Base-by-base conservation (phyloP, 305 asterid genomes). In the Solanum aculeatissimum region DNA sequence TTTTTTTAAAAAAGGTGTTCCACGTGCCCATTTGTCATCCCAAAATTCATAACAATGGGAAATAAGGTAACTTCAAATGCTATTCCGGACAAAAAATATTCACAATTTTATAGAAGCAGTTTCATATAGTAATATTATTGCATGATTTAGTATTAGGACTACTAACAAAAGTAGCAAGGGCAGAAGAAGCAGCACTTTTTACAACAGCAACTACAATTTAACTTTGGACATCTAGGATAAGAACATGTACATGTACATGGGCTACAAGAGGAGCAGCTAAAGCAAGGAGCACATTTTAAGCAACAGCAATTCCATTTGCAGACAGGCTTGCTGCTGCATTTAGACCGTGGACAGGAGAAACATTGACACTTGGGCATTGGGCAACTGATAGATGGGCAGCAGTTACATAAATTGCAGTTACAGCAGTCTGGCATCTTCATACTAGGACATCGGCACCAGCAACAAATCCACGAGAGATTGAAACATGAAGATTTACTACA, bases 401-500 rank as follows among this genome's bases (percentile, higher is more conserved):
- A 91, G 49, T 63, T 32, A 19, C 92, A 92, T 68, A 11, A 15
- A 62, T 45, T 75, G 85, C 98, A 90, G 71, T 84, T 32, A 74
- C 88, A 86, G 90, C 95, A 91, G 77, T 70, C 71, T 9, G 91
- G 90, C 80, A 84, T 60, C 88, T 85, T 43, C 9, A 82, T 72
- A 60, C 35, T 77, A 35, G 88, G 83, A 80, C 91, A 91, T 79
- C 86, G 60, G 40, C 94, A 90, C 85, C 92, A 83, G 66, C 86
- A 82, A 40, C 88, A 90, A 45, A 82, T 83, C 90, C 95, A 90
- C 4, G 95, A 91, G 19, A 92, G 23, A 43, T 80, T 86, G 86
- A 91, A 89, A 87, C 91, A 92, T 3, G 93, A 88, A 10, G 83
- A 35, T 70, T 90, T 91, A 75, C 96, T 92, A 92, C 89, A 86